These are phyloP conservation scores for Xerocomus spinulosus DNA, from an alignment of 768 basidiomycete genomes.

Conservation along the genomic window DNA sequence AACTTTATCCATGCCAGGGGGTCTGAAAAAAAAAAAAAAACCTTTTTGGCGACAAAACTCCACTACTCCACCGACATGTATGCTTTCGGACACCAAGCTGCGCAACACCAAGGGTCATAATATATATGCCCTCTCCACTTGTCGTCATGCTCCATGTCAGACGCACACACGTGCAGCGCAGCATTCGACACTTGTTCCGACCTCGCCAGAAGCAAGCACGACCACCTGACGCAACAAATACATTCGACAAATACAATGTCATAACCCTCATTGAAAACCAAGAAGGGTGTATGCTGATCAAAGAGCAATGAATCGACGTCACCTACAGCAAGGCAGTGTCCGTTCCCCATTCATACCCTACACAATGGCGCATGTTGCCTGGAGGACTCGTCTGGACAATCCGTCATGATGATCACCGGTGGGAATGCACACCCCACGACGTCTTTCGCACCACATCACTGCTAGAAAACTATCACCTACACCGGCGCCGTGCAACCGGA, in stretches of 20 bases:
- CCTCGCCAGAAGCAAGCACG: constrained; percentile 45
- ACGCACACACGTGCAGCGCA: constrained; percentile 45
- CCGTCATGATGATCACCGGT: constrained; percentile 59
- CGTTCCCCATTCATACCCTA: constrained; percentile 64
- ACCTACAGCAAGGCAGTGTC: constrained; percentile 48
- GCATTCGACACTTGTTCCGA: constrained; percentile 49
- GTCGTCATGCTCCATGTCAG: constrained; percentile 13
- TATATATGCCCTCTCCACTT: constrained; percentile 51
- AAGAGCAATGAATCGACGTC: not conserved
- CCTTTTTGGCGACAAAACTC: not conserved
- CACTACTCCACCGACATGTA: constrained; percentile 47
- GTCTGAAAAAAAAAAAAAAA: no score
- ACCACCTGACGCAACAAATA: constrained; percentile 60
- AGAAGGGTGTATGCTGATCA: no score
- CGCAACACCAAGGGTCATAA: constrained; percentile 39
- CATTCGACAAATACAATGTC: constrained; percentile 68
- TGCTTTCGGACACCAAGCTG: constrained; percentile 50
- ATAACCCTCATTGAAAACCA: no score
- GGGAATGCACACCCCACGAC: constrained; percentile 68
- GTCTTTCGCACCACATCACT: no score
- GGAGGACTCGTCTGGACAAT: constrained; percentile 68
- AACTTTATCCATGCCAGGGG: no score
- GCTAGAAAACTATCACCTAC: no score
- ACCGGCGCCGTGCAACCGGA: constrained; percentile 36
- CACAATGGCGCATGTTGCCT: constrained; percentile 46